A percentile compares a stretch with the other conserved stretches of the same genome.
These are phyloP conservation scores for Penicillium sp. DNA, from an alignment of 2,329 filamentous ascomycete genomes.

Conservation along the genomic window DNA sequence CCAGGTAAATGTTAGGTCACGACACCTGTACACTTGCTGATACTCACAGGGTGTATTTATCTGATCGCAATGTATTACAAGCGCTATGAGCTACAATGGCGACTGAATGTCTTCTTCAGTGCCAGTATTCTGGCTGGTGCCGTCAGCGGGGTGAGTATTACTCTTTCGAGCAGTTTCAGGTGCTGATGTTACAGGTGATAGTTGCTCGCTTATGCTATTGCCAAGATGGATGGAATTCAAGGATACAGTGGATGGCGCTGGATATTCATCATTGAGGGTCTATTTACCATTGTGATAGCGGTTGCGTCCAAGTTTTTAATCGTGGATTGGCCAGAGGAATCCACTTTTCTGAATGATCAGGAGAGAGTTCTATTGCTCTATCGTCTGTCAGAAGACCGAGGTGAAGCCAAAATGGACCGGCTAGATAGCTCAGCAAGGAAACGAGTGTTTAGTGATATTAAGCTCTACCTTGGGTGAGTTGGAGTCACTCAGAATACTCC, in stretches of 20 bases:
- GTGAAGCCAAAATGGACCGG: constrained; percentile 50
- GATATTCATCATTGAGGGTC: constrained; percentile 50
- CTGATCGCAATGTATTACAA: constrained; percentile 39
- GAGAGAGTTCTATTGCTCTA: constrained; percentile 44
- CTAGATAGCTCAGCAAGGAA: constrained; percentile 47
- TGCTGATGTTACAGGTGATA: constrained; percentile 2
- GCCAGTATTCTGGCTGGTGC: constrained; percentile 40
- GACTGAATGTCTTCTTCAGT: constrained; percentile 35
- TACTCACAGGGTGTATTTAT: constrained; percentile 27
- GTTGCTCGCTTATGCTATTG: constrained; percentile 43
- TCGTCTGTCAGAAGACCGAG: constrained; percentile 43
- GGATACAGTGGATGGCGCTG: constrained; percentile 44
- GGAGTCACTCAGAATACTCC: neutral
- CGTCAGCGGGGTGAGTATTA: constrained; percentile 33
- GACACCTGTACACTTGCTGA: neutral
- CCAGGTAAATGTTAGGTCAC: constrained; percentile 24
- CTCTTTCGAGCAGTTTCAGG: neutral
- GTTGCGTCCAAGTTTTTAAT: constrained; percentile 50
- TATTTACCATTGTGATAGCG: constrained; percentile 47
- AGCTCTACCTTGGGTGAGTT: constrained; percentile 40
- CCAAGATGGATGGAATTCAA: constrained; percentile 38
- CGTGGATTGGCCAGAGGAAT: constrained; percentile 43
- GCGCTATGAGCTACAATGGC: constrained; percentile 40
- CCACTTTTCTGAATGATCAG: constrained; percentile 45
- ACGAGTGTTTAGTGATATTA: constrained; percentile 45